phyloP scores from a whole-genome alignment of 441 rosid genomes.

The Bocquillonia castaneifolia region DNA sequence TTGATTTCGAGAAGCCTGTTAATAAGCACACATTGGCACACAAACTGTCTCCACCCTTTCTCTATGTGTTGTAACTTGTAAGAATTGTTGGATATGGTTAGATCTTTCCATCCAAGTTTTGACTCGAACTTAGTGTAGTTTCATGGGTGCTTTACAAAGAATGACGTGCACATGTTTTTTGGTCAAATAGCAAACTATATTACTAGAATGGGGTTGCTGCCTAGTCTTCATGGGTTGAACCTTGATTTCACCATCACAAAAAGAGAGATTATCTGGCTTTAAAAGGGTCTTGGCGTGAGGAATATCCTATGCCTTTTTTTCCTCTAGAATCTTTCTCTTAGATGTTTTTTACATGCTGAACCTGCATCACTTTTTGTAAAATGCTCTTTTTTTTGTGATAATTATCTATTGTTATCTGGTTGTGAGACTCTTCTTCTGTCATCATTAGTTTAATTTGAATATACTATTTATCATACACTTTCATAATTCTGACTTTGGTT shows the following conservation, averaged over 20 bases:
- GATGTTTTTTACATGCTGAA: background rate
- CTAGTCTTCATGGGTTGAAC: background rate
- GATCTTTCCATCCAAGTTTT: background rate
- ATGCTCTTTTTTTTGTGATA: background rate
- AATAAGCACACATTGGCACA: background rate
- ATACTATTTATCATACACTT: background rate
- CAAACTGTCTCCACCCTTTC: background rate
- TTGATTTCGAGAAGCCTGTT: background rate
- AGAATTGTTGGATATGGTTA: background rate
- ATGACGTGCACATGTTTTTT: background rate
- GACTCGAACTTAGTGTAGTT: background rate
- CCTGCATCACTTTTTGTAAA: background rate
- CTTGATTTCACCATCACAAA: too few relatives aligned
- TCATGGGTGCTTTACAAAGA: background rate
- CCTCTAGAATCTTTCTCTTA: background rate
- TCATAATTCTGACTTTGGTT: slow-evolving; percentile 19
- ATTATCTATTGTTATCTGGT: background rate
- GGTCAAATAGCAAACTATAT: background rate
- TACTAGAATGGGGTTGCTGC: too few relatives aligned
- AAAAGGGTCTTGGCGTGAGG: background rate
- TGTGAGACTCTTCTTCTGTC: background rate
- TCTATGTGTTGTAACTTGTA: background rate
- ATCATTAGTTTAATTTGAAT: background rate
- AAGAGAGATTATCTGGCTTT: background rate
- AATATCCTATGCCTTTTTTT: background rate